Conservation (phyloP, 1,139 yeast genomes). For the Protomyces macrosporus region DNA sequence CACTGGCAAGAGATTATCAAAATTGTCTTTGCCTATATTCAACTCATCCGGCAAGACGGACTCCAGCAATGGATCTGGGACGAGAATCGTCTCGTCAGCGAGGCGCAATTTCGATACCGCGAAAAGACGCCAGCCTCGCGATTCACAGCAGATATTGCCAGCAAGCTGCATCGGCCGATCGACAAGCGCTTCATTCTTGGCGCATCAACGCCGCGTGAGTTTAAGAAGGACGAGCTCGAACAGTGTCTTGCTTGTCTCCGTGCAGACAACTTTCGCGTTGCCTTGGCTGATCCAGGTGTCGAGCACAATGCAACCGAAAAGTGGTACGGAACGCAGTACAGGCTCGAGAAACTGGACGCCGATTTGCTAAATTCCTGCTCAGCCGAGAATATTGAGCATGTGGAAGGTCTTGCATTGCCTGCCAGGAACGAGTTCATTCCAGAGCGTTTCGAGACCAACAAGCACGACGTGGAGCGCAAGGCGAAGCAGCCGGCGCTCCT, state of each 20-base stretch:
- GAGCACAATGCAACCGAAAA: constrained; percentile 51
- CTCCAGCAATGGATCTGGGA: constrained; percentile 57
- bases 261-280: constrained; percentile 57
- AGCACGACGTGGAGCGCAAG: constrained; percentile 41
- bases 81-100: constrained; percentile 48
- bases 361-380: constrained; percentile 42
- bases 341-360: constrained; percentile 45
- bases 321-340: constrained; percentile 89
- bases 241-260: constrained; percentile 51
- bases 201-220: constrained; percentile 53
- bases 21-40: constrained; percentile 64
- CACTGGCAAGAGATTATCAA: constrained; percentile 58
- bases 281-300: constrained; percentile 40
- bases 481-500: constrained; percentile 49
- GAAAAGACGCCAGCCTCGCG: constrained; percentile 61
- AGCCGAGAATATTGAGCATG: constrained; percentile 36
- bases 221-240: constrained; percentile 51
- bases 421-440: constrained; percentile 73
- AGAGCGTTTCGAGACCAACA: constrained; percentile 59
- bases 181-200: constrained; percentile 62
- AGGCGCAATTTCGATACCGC: constrained; percentile 55
- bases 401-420: constrained; percentile 58
- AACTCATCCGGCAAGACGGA: constrained; percentile 49
- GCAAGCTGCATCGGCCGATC: constrained; percentile 49
- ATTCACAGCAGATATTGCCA: constrained; percentile 53